Evolutionary conservation across 805 yeast genomes (phyloP), one percentile per base, ranked within the genome.

Genomic region (Ogataea paraovalis): DNA sequence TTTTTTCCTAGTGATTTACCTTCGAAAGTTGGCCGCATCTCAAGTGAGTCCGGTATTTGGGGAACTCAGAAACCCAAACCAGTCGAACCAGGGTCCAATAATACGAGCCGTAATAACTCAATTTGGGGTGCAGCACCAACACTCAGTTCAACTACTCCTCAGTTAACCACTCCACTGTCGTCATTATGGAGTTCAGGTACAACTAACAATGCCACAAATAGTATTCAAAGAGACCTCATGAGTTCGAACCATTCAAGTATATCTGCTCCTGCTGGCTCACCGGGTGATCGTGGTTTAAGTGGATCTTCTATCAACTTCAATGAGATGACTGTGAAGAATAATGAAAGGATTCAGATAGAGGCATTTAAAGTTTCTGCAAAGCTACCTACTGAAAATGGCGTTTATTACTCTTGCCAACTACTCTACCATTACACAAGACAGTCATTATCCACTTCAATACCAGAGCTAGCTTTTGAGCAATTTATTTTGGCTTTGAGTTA

Each of bases 271-370:
- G 38, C 20, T 34, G 38, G 38, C 13, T 34, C 38, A 7, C 21
- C 38, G 8, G 38, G 38, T 18, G 38, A 34, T 18, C 38, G 16
- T 14, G 38, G 19, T 34, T 18, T 34, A 6, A 5, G 18, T 21
- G 23, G 22, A 4, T 38, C 19, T 3, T 28, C 34, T 28, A 32
- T 23, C 5, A 30, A 39, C 13, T 32, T 33, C 30, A 45, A 43
- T 20, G 40, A 41, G 13, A 36, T 57, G 32, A 39, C 55, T 4
- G 34, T 48, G 2, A 21, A 46, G 5, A 71, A 72, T 39, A 50
- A 48, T 42, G 73, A 68, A 23, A 50, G 60, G n/a, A 64, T 77
- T 43, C 79, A 73, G 47, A 43, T 66, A 3, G 75, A 76, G 18
- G 70, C 77, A 2, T 60, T 62, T 41, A 67, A 69, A 42, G 75